These are phyloP conservation scores for Fusarium chuoi DNA, from an alignment of 2,329 filamentous ascomycete genomes.

Conservation along the genomic window DNA sequence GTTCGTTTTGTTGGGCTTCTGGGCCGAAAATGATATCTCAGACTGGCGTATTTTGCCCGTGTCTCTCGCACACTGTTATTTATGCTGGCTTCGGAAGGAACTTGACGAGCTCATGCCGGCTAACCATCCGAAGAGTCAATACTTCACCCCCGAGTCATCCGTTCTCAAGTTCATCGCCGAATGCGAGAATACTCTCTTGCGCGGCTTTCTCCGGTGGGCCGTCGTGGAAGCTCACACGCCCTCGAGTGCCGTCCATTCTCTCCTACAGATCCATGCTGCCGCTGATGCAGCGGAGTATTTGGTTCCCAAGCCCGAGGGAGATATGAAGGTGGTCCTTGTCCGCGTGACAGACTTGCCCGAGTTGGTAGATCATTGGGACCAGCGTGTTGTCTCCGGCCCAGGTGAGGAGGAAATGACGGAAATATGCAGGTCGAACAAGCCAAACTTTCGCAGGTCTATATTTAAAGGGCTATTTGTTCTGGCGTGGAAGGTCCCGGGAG, in stretches of 20 bases:
- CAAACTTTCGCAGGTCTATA: neutral
- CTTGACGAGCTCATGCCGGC: accelerated
- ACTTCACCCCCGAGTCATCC: neutral
- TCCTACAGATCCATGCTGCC: neutral
- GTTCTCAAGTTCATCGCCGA: neutral
- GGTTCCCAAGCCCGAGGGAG: neutral
- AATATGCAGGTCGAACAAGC: too few relatives aligned
- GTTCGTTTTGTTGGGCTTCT: accelerated
- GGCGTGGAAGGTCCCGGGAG: neutral
- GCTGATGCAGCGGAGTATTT: accelerated
- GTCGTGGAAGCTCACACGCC: neutral
- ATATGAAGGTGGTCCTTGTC: neutral
- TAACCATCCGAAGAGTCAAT: neutral
- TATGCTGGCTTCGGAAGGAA: accelerated
- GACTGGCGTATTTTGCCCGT: neutral
- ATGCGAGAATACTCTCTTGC: neutral
- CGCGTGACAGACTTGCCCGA: neutral
- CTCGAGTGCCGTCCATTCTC: neutral
- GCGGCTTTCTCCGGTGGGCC: neutral
- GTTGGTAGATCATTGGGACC: neutral
- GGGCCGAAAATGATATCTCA: accelerated
- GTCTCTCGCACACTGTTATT: neutral
- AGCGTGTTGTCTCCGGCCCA: neutral
- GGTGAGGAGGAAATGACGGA: neutral
- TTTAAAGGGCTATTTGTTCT: neutral